Conservation (phyloP, 2,329 filamentous ascomycete genomes). For the Fusarium sp. region DNA sequence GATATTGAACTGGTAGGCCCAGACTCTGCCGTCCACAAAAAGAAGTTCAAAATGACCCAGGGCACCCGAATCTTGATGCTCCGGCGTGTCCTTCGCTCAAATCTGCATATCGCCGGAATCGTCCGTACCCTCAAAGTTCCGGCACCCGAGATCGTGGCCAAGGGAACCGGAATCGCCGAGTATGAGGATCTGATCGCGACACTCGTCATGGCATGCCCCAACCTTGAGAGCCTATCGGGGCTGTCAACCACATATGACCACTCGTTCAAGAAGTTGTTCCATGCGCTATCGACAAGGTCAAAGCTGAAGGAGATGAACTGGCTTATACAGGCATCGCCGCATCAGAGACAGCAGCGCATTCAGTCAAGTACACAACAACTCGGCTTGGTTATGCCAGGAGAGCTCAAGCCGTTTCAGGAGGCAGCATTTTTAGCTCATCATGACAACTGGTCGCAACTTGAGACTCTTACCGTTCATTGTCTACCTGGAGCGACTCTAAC, state of each 20-base stretch:
- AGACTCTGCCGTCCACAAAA: constrained; percentile 70
- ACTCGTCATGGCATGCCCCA: constrained; percentile 75
- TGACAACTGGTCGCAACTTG: constrained; percentile 68
- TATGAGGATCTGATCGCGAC: constrained; percentile 73
- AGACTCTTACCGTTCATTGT: constrained; percentile 72
- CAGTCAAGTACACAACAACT: constrained; percentile 52
- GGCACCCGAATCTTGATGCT: constrained; percentile 70
- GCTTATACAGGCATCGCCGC: constrained; percentile 62
- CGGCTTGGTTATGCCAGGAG: constrained; percentile 49
- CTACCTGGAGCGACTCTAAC: constrained; percentile 68
- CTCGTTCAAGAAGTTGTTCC: constrained; percentile 69
- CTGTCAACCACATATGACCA: constrained; percentile 69
- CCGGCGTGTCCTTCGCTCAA: constrained; percentile 69
- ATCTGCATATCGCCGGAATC: constrained; percentile 66
- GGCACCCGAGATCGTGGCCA: constrained; percentile 60
- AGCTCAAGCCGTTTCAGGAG: constrained; percentile 53
- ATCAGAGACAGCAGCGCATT: constrained; percentile 52
- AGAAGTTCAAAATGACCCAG: constrained; percentile 68
- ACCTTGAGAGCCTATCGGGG: constrained; percentile 71
- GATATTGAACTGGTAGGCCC: constrained; percentile 71
- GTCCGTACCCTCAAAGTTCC: constrained; percentile 71
- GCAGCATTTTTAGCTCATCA: constrained; percentile 67
- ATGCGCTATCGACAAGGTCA: constrained; percentile 71
- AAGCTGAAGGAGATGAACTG: constrained; percentile 72
- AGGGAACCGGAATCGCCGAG: constrained; percentile 57